A percentile compares a stretch with the other conserved stretches of the same genome.
phyloP scores from a whole-genome alignment of 495 filamentous ascomycete genomes.

The Cairneyella variabilis region DNA sequence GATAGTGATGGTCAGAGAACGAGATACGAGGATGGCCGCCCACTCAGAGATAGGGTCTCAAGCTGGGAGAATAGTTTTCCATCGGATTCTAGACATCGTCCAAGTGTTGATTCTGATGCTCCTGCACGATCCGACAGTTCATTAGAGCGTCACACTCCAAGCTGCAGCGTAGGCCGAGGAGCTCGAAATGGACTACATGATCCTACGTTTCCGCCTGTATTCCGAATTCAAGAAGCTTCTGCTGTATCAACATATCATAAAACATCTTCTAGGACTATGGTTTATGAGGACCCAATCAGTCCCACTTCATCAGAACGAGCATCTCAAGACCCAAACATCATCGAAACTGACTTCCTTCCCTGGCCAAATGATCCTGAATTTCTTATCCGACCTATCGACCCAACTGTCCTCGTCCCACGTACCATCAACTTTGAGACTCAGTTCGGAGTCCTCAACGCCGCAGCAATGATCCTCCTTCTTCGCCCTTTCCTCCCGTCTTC shows the following conservation, averaged over 20 bases:
- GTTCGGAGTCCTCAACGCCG: slow-evolving; percentile 42
- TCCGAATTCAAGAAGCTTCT: slow-evolving; percentile 23
- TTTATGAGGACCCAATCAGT: background rate
- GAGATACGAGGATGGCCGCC: background rate
- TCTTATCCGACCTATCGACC: slow-evolving; percentile 38
- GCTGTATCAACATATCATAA: background rate
- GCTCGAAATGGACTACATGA: background rate
- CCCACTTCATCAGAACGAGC: background rate
- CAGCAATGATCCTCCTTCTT: slow-evolving; percentile 47
- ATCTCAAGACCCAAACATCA: slow-evolving; percentile 31
- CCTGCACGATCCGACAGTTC: slow-evolving; percentile 13
- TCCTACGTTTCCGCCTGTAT: slow-evolving; percentile 10
- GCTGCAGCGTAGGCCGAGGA: background rate
- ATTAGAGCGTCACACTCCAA: background rate
- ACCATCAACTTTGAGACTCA: slow-evolving; percentile 44
- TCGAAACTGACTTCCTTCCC: slow-evolving; percentile 46
- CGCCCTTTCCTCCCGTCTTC: slow-evolving; percentile 44
- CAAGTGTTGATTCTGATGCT: slow-evolving; percentile 19
- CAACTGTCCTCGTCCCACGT: slow-evolving; percentile 42
- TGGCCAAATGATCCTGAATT: slow-evolving; percentile 43
- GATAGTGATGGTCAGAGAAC: slow-evolving; percentile 25
- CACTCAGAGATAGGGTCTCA: slow-evolving; percentile 18
- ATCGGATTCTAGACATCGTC: slow-evolving; percentile 3
- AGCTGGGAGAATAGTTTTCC: slow-evolving; percentile 21
- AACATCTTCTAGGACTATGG: background rate